Conservation (phyloP, 1,284 basidiomycete genomes). For the Grifola frondosa region DNA sequence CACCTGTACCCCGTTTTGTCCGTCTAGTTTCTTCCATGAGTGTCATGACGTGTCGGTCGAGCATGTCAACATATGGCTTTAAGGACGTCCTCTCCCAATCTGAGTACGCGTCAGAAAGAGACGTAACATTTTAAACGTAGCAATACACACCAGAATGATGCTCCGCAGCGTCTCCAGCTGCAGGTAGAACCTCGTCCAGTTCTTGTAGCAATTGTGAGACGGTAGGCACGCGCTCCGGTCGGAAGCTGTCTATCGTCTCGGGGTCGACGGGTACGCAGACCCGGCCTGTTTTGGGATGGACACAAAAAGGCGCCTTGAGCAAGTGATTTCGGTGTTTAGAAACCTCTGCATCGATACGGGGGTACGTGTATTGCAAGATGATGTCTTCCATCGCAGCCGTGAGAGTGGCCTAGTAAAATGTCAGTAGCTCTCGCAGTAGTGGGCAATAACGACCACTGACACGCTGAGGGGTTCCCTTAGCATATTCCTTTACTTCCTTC, state of each 20-base stretch:
- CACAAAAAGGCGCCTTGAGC: conserved; percentile 95
- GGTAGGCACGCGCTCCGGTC: conserved; percentile 86
- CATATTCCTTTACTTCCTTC: conserved; percentile 28
- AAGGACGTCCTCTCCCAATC: conserved; percentile 78
- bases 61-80: conserved; percentile 87
- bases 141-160: conserved; percentile 49
- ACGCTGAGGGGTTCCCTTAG: conserved; percentile 31
- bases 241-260: conserved; percentile 74
- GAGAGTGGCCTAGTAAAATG: conserved; percentile 35
- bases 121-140: not conserved
- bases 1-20: conserved; percentile 50
- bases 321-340: conserved; percentile 98
- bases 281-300: conserved; percentile 95
- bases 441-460: conserved; percentile 26
- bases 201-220: conserved; percentile 82
- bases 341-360: conserved; percentile 94
- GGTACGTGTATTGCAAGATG: conserved; percentile 93
- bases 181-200: conserved; percentile 51
- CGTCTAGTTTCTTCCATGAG: conserved; percentile 62
- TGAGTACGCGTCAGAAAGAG: conserved; percentile 18
- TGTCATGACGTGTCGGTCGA: conserved; percentile 70
- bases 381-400: conserved; percentile 76
- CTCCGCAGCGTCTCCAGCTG: conserved; percentile 31
- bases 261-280: conserved; percentile 95
- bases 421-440: not conserved